Evolutionary conservation across 2,329 filamentous ascomycete genomes (phyloP), one percentile per base, ranked within the genome.

Genomic region (Albifimbria verrucaria): DNA sequence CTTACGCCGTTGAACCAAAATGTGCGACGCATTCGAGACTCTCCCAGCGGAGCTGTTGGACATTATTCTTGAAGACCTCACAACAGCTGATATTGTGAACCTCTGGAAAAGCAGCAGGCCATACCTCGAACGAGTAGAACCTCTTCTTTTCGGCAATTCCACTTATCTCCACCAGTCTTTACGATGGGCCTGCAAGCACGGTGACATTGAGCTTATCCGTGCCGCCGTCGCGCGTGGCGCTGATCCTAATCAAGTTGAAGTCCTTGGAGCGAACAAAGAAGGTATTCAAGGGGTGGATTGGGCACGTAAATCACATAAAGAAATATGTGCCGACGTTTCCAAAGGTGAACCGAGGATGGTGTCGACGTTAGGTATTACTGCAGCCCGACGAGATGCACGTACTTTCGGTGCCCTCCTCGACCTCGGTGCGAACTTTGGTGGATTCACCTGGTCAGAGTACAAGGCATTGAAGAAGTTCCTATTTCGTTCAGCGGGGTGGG

Each of bases 151-250:
- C n/a, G 49, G 36, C 12, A 43, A 10, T 25, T 18, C 49, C 49
- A 6, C 47, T 17, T 4, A n/a, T 4, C 12, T 23, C n/a, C 20
- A 52, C 43, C 22, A 23, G 7, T 42, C 50, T 11, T 23, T 52
- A 28, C 21, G 18, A 15, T 48, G 43, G 25, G 50, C 25, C 3
- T 52, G 50, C 26, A 22, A n/a, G 6, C 7, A 7, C 7, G 50
- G 43, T 4, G 50, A 52, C 20, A 7, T 20, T 3, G 43, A 6
- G 11, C 4, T 48, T 18, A 48, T 52, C 28, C 18, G 43, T 6
- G 50, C 50, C 44, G 50, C 50, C 3, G 28, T 52, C 21, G 7
- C 28, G 5, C 21, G 18, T 25, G 50, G 50, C 12, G 50, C 43
- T 15, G 22, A 47, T 47, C 43, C 50, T 3, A 47, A 21, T 28